A percentile compares a stretch with the other conserved stretches of the same genome.
phyloP scores from a whole-genome alignment of 2,329 filamentous ascomycete genomes.

The Endoconidiophora laricicola region DNA sequence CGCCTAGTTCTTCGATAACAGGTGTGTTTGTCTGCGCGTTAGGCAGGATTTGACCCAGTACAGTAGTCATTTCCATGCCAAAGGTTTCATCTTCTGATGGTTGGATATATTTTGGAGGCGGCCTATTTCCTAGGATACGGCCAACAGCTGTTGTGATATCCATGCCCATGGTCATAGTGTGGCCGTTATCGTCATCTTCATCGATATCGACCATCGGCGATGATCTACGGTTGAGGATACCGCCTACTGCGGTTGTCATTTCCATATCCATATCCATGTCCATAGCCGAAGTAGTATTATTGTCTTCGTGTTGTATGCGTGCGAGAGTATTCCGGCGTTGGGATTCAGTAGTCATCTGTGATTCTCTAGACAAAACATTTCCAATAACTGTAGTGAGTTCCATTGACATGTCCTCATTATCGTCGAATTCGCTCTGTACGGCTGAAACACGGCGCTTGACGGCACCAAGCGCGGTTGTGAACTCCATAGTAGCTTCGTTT shows the following conservation, averaged over 20 bases:
- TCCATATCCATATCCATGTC: slow-evolving; percentile 85
- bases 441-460: slow-evolving; percentile 32
- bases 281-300: slow-evolving; percentile 19
- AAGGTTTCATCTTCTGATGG: slow-evolving; percentile 26
- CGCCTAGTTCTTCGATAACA: neutral
- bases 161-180: slow-evolving; percentile 29
- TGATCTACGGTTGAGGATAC: slow-evolving; percentile 44
- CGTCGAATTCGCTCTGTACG: slow-evolving; percentile 20
- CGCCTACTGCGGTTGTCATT: slow-evolving; percentile 66
- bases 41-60: slow-evolving; percentile 43
- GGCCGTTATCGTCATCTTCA: slow-evolving; percentile 15
- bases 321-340: slow-evolving; percentile 18
- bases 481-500: slow-evolving; percentile 56
- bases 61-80: slow-evolving; percentile 52
- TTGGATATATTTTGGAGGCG: neutral
- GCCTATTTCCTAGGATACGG: slow-evolving; percentile 28
- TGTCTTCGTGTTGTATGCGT: slow-evolving; percentile 12
- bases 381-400: slow-evolving; percentile 55
- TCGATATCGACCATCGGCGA: slow-evolving; percentile 25
- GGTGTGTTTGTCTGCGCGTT: neutral
- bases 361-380: slow-evolving; percentile 25
- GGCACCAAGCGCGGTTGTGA: slow-evolving; percentile 61
- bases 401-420: slow-evolving; percentile 61
- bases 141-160: slow-evolving; percentile 46
- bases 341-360: slow-evolving; percentile 14